phyloP scores from a whole-genome alignment of 331 rosid species.

The Rosa hybrid region DNA sequence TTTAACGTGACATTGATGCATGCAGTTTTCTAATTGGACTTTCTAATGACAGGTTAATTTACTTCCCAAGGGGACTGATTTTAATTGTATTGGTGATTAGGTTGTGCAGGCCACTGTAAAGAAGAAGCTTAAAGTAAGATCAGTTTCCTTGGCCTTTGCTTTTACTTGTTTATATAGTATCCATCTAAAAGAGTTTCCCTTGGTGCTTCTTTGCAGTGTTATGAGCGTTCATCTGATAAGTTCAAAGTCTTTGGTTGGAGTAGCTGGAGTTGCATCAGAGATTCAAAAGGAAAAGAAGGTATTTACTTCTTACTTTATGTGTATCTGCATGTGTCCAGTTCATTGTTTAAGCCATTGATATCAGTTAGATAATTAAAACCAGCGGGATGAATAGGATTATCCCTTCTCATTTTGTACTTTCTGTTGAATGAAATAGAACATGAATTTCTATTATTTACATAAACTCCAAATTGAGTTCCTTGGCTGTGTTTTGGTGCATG shows the following conservation, averaged over 20 bases:
- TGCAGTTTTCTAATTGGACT: constrained; percentile 14
- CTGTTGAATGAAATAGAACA: background rate
- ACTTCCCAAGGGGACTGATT: constrained; percentile 89
- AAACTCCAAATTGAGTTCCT: constrained; percentile 8
- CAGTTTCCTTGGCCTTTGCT: background rate
- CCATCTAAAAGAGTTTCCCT: too few relatives aligned
- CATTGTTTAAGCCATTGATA: background rate
- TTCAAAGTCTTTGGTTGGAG: too few relatives aligned
- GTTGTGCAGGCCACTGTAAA: constrained; percentile 79
- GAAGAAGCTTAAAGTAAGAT: constrained; percentile 83
- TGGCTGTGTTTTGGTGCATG: constrained; percentile 37
- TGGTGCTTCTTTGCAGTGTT: too few relatives aligned
- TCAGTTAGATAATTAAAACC: background rate
- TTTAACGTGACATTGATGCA: too few relatives aligned
- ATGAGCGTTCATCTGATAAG: too few relatives aligned
- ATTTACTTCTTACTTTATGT: too few relatives aligned
- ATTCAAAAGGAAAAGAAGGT: too few relatives aligned
- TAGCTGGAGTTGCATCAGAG: too few relatives aligned
- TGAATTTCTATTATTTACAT: background rate
- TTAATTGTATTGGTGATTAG: constrained; percentile 95
- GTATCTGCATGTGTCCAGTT: too few relatives aligned
- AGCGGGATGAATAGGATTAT: too few relatives aligned
- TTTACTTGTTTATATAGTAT: background rate
- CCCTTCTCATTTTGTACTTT: too few relatives aligned
- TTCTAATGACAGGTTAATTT: constrained; percentile 69